Evolutionary conservation across 106 monocot species (phyloP).

Genomic region (Dendrobium catenatum): DNA sequence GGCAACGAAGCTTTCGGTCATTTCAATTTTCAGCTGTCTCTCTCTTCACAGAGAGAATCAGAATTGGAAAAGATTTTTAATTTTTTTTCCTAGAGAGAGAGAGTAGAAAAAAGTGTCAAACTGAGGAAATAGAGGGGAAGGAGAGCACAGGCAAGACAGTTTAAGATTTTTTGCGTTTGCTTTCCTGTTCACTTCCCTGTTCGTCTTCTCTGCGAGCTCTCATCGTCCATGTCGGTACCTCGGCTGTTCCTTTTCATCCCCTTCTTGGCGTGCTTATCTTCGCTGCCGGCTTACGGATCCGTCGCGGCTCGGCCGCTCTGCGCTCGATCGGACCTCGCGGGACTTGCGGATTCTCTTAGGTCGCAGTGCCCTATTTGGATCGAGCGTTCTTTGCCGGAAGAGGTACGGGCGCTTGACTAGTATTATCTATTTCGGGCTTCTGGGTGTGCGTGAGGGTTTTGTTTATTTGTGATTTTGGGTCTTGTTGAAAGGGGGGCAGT

Average conservation of each 20-base stretch:
- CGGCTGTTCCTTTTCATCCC: not conserved
- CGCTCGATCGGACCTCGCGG: slow-evolving; percentile 11
- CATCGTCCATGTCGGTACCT: slow-evolving; percentile 10
- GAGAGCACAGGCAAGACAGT: not conserved
- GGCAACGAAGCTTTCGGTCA: not conserved
- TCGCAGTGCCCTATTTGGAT: slow-evolving; percentile 33
- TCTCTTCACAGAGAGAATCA: not conserved
- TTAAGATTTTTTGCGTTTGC: not conserved
- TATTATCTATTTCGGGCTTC: not conserved
- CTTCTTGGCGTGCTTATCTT: not conserved
- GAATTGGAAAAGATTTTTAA: no score
- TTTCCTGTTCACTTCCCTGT: not conserved
- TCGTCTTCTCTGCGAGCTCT: not conserved
- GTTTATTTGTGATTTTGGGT: not conserved
- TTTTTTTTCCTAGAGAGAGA: no score
- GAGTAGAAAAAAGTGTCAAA: no score
- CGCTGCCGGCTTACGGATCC: not conserved
- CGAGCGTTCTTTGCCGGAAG: slow-evolving; percentile 6
- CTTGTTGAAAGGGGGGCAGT: not conserved
- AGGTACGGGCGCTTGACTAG: not conserved
- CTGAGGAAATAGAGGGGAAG: no score
- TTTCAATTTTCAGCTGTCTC: not conserved
- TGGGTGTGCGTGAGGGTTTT: not conserved
- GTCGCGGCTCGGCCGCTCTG: slow-evolving; percentile 4
- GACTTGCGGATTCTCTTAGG: slow-evolving; percentile 12